These are phyloP conservation scores for Rutidosis leptorrhynchoides DNA, from an alignment of 129 eudicot species.

Conservation along the genomic window DNA sequence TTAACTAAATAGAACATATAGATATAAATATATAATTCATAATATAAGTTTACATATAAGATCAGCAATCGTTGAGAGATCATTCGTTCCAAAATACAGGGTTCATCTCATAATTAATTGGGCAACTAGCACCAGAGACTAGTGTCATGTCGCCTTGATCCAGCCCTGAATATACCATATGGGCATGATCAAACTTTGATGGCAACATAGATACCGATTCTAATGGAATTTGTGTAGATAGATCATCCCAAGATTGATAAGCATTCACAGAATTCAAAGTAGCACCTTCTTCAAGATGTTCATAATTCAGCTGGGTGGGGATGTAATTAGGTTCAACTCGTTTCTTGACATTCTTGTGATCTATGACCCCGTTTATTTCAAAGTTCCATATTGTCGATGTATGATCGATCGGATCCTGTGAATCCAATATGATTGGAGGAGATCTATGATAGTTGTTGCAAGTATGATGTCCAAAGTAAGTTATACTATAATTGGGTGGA, in stretches of 20 bases:
- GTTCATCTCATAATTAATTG: neutral
- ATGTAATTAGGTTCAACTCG: neutral
- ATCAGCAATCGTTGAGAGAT: neutral
- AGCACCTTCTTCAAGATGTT: neutral
- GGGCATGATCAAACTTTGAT: neutral
- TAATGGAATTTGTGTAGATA: neutral
- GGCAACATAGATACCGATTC: neutral
- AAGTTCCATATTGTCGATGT: constrained; percentile 33
- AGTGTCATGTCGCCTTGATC: neutral
- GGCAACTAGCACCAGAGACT: neutral
- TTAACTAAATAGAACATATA: too few relatives aligned
- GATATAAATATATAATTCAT: neutral
- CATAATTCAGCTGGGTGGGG: neutral
- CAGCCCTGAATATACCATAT: neutral
- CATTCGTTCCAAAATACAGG: constrained; percentile 2
- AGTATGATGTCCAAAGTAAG: constrained; percentile 41
- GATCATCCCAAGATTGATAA: neutral
- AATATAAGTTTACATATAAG: constrained; percentile 12
- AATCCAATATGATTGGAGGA: constrained; percentile 30
- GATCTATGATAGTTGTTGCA: constrained; percentile 25
- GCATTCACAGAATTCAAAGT: neutral
- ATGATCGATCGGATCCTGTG: neutral
- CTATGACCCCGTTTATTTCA: neutral
- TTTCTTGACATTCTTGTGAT: too few relatives aligned
- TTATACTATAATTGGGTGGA: constrained; percentile 30